Evolutionary conservation across 257 asterid genomes (phyloP), one percentile per base, ranked within the genome.

Genomic region (Dorcoceras hygrometricum): DNA sequence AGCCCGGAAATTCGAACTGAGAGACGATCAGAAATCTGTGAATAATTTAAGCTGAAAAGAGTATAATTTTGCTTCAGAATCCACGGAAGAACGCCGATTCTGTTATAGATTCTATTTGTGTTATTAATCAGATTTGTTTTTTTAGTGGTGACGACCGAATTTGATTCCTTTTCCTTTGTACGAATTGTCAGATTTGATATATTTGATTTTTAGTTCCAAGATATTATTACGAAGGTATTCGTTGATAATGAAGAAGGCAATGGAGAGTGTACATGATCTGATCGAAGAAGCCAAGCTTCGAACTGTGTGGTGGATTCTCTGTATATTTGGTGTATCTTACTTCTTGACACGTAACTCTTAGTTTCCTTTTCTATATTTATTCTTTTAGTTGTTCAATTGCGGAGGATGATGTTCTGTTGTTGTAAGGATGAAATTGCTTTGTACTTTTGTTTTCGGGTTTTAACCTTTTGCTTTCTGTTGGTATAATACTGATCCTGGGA

Each of bases 231-330:
- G 8, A 18, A 46, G 22, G 54, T 46, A 4, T 34, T 27, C 20
- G 53, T 4, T 4, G 26, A 78, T 16, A 18, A 82, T 76, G 87
- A 79, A 72, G 94, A 85, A 72, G 77, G 56, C 80, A 16, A 83
- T 81, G 88, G 90, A 78, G 67, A 85, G 83, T 61, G 6, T 91
- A 62, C 89, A 82, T 29, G 96, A 84, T 82, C 95, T 91, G 71
- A 91, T 91, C 80, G 86, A 86, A 77, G 96, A 91, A 77, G 96
- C 95, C n/a, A 91, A 89, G 88, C 76, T 87, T 76, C 95, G 98
- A 63, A 80, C 95, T 58, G 84, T 91, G 53, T 91, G 89, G 89
- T 91, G 98, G 98, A 83, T 81, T 64, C 79, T 91, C 29, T 89
- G 89, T 79, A 85, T 89, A 70, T 91, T 89, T 77, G 73, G 80